Evolutionary conservation across 2,329 filamentous ascomycete genomes (phyloP), one percentile per base, ranked within the genome.

Genomic region (Ophiosphaerella narmari): DNA sequence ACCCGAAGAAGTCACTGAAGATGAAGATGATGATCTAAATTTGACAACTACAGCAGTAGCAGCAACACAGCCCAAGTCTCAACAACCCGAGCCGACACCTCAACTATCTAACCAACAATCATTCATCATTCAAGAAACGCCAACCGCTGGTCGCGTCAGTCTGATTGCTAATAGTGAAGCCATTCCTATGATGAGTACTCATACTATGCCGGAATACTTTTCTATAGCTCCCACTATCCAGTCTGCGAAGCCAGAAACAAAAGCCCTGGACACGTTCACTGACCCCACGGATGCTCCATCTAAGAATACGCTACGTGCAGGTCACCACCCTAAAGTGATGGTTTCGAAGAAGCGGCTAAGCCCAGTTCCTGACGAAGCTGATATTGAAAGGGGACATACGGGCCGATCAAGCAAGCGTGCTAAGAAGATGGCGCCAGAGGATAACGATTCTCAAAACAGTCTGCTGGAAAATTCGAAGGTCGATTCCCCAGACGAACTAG

Each of bases 61-160:
- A 26, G 49, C 43, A 13, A 57, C 46, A 7, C 57, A 63, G 23
- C 39, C 49, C 12, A 55, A 51, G 12, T 50, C 51, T 37, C 38
- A 48, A 13, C 55, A 57, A 11, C 43, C 50, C 24, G 51, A 51
- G 11, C 51, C 62, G 3, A 70, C 68, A 16, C 67, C 68, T 26
- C 50, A 48, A 12, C 55, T 63, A 8, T 60, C 63, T 3, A 45
- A 59, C 23, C 49, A 67, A 29, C 62, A 51, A 7, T 65, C 66
- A 1, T 45, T 65, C n/a, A 44, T 72, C 5, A 55, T 72, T 5
- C 66, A 71, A 16, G 69, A 72, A 43, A 72, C 69, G 1, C 69
- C 69, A 6, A 66, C 64, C 3, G 48, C 54, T 38, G 43, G 55
- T 39, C 62, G 67, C 23, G 39, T 55, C 29, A 46, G 48, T 12